Evolutionary conservation across 2,329 filamentous ascomycete species (phyloP).

Genomic region (Volutella citrinella): DNA sequence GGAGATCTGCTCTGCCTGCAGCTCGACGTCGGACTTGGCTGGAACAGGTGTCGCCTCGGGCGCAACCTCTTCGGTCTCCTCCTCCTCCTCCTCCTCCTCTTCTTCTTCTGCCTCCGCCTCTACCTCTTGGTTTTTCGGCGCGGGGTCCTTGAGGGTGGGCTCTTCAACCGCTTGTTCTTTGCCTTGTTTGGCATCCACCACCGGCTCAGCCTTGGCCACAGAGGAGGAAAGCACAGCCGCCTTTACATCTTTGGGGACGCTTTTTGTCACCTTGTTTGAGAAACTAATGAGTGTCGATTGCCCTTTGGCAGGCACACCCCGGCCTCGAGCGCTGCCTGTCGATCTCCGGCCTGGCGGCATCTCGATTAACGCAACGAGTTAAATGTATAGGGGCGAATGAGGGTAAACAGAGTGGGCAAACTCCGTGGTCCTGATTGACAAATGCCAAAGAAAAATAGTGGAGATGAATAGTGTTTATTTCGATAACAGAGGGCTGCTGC

Average conservation of each 20-base stretch:
- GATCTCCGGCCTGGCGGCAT: constrained; percentile 52
- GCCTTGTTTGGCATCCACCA: constrained; percentile 18
- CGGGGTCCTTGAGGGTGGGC: constrained; percentile 11
- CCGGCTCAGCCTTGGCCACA: constrained; percentile 32
- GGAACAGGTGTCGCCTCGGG: constrained; percentile 23
- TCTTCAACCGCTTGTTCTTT: constrained; percentile 16
- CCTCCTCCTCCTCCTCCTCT: constrained; percentile 22
- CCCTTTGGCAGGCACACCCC: constrained; percentile 37
- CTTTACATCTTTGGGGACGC: constrained; percentile 46
- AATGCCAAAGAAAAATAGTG: too few species aligned
- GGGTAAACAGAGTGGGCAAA: too few species aligned
- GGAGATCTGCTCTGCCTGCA: constrained; percentile 61
- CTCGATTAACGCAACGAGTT: constrained; percentile 15
- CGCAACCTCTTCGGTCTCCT: constrained; percentile 21
- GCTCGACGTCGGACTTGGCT: constrained; percentile 50
- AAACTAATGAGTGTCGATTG: constrained; percentile 56
- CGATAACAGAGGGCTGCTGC: constrained; percentile 3
- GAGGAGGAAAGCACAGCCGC: constrained; percentile 37
- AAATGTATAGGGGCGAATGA: too few species aligned
- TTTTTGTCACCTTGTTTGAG: constrained; percentile 55
- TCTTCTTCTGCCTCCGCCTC: constrained; percentile 22
- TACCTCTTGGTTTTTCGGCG: constrained; percentile 7
- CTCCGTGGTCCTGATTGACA: too few species aligned
- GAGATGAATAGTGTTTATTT: constrained; percentile 1
- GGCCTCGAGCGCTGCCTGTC: constrained; percentile 35